These are phyloP conservation scores for Boletus vinaceobasis DNA, from an alignment of 768 basidiomycete species.

Conservation along the genomic window DNA sequence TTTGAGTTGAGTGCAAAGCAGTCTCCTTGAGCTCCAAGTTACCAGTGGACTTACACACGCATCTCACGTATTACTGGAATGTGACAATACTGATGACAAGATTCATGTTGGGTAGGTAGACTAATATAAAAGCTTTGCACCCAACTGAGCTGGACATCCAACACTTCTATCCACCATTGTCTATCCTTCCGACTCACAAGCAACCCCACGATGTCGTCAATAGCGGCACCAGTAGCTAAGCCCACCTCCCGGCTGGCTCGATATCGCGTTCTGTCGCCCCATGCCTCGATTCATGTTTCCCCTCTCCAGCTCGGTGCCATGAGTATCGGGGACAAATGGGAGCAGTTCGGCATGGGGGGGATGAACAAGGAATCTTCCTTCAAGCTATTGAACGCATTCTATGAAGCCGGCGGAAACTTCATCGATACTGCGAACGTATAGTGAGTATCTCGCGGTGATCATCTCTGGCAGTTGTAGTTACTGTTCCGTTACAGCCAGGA, in stretches of 20 bases:
- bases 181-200: background rate
- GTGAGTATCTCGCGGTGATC: constrained; percentile 18
- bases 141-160: background rate
- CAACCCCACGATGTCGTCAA: background rate
- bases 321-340: constrained; percentile 47
- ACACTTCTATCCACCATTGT: background rate
- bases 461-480: background rate
- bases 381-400: constrained; percentile 46
- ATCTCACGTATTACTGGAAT: background rate
- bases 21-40: background rate
- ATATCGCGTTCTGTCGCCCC: constrained; percentile 39
- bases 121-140: too few relatives aligned
- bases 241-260: constrained; percentile 35
- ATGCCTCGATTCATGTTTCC: constrained; percentile 46
- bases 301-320: constrained; percentile 47
- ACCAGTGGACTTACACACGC: too few relatives aligned
- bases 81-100: background rate
- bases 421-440: constrained; percentile 49
- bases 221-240: constrained; percentile 15
- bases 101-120: too few relatives aligned
- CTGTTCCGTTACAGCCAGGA: constrained; percentile 29
- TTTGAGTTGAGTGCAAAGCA: background rate
- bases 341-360: constrained; percentile 34
- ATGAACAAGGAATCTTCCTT: constrained; percentile 43
- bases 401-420: constrained; percentile 46